A percentile compares a stretch with the other conserved stretches of the same genome.
Conservation (phyloP, 2,329 filamentous ascomycete genomes). For the Hypoxylon sp. region DNA sequence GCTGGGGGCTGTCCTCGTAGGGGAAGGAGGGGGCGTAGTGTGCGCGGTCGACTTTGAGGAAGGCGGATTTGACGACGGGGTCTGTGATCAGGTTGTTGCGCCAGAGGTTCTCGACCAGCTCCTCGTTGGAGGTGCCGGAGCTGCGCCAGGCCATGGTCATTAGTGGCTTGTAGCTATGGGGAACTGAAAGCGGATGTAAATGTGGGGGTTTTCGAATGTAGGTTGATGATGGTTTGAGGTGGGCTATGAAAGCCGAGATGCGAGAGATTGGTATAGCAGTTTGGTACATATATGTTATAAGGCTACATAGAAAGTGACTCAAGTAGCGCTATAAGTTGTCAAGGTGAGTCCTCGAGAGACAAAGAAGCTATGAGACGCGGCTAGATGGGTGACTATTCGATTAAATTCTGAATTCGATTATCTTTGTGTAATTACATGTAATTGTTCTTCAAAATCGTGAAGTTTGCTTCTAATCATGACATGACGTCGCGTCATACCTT, state of each 20-base stretch:
- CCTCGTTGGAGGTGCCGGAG: constrained; percentile 80
- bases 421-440: constrained; percentile 9
- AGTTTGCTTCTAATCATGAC: constrained; percentile 25
- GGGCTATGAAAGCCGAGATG: constrained; percentile 16
- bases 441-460: constrained; percentile 2
- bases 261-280: constrained; percentile 24
- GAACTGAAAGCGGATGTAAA: not conserved
- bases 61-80: constrained; percentile 81
- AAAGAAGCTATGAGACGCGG: constrained; percentile 2
- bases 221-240: constrained; percentile 6
- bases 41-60: constrained; percentile 86
- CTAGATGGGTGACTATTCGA: not conserved
- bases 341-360: not conserved
- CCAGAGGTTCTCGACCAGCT: constrained; percentile 84
- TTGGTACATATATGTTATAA: constrained; percentile 7
- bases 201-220: not conserved
- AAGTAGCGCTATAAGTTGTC: not conserved
- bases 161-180: not conserved
- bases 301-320: not conserved
- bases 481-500: constrained; percentile 34
- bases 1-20: constrained; percentile 74
- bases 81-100: constrained; percentile 80
- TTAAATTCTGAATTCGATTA: not conserved
- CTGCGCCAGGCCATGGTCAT: constrained; percentile 89
- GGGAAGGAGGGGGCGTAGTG: constrained; percentile 81